Base-by-base conservation (phyloP, 148 eudicot genomes). In the Linanthus parryae region DNA sequence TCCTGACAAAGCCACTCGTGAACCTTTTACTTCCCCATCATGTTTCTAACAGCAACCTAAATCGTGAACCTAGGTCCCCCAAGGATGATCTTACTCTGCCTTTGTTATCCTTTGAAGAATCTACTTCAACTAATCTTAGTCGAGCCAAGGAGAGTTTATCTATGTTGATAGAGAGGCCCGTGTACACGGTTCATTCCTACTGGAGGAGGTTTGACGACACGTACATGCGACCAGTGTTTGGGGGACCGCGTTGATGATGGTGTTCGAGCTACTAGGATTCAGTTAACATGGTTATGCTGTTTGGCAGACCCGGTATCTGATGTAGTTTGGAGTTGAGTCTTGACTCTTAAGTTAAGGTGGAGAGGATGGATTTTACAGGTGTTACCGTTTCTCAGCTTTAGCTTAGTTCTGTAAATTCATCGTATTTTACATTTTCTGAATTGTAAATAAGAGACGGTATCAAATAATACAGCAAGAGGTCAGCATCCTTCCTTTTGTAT, bases 121-220 rank as follows among this genome's bases (percentile, higher is more conserved):
- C 99, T 18, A 61, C 85, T 0, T 46, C 85, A 15, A 78, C 83
- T 4, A 87, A 84, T 66, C 58, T 88, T 2, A 55, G 38, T 28
- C 68, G 83, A 7, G 99, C 94, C 14, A 82, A 68, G 64, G 90
- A 80, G 44, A 78, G 84, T 63, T 61, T 92, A 54, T 54, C 88
- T 0, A 77, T 79, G 99, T 74, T 92, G 27, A 70, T 87, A 8
- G 96, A 92, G 55, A 84, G 91, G 57, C 96, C 99, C 1, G 83
- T 82, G 13, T 81, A 70, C 69, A 87, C 95, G 2, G 80, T 92
- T 27, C 99, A 92, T 63, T 62, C 76, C 15, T 87, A 84, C 63
- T 92, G 94, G 99, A 71, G 99, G 55, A 92, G 67, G 78, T 84
- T 92, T 7, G 99, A 87, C 30, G 75, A 84, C 60, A 66, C 84